A percentile compares a stretch with the other conserved stretches of the same genome.
phyloP scores from a whole-genome alignment of 257 asterid genomes.

The Solanum bulbocastanum region DNA sequence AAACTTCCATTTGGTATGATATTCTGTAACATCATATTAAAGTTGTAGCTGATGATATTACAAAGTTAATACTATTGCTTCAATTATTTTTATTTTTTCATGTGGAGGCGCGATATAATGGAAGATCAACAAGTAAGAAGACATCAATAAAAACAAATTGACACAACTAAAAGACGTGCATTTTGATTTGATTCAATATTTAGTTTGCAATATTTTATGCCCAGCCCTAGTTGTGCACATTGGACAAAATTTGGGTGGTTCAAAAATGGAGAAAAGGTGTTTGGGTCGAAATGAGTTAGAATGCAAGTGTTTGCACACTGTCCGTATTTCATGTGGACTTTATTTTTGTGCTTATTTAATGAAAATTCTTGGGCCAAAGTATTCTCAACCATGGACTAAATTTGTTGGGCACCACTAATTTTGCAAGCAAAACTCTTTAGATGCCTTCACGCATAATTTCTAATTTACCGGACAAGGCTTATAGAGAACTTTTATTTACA shows the following conservation, averaged over 20 bases:
- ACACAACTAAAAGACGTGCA: no score
- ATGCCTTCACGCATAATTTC: neutral
- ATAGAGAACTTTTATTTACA: no score
- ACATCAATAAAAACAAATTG: no score
- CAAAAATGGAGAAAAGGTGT: neutral
- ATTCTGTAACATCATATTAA: no score
- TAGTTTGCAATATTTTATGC: no score
- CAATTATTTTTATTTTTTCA: no score
- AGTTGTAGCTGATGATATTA: no score
- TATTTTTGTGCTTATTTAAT: neutral
- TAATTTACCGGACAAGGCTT: neutral
- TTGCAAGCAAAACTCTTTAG: neutral
- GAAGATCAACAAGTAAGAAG: no score
- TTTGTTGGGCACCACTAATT: neutral
- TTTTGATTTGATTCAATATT: no score
- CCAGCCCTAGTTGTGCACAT: no score
- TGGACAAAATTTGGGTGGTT: neutral
- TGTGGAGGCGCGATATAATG: no score
- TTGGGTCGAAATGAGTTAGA: neutral
- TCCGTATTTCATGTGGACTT: neutral
- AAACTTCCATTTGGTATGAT: fast-evolving
- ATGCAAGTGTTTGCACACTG: neutral
- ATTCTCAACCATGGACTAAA: neutral
- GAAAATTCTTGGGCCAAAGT: neutral
- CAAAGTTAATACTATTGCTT: no score